Evolutionary conservation across 2,329 filamentous ascomycete species (phyloP).

Genomic region (Aureobasidium uvarum): DNA sequence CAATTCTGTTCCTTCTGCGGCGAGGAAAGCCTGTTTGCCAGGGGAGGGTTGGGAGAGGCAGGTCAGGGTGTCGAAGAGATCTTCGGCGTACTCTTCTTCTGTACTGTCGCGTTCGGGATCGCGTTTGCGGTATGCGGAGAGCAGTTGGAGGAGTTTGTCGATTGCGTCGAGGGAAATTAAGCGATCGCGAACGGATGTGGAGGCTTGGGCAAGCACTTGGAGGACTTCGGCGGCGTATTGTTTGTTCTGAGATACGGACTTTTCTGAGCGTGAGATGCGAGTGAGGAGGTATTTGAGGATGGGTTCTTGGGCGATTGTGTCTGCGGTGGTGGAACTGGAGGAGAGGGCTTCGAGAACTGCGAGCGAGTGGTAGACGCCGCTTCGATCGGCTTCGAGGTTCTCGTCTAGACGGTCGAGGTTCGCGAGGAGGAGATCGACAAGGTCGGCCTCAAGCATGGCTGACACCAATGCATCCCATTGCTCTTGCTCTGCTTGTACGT

Average conservation of each 20-base stretch:
- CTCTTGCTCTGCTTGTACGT: constrained; percentile 74
- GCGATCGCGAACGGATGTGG: constrained; percentile 61
- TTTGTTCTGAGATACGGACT: constrained; percentile 75
- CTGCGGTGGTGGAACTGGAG: constrained; percentile 65
- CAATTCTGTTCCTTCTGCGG: constrained; percentile 89
- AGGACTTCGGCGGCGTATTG: constrained; percentile 92
- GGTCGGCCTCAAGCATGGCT: constrained; percentile 61
- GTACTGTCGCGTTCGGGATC: constrained; percentile 83
- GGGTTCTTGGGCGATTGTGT: constrained; percentile 68
- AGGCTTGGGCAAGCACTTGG: constrained; percentile 81
- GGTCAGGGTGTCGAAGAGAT: constrained; percentile 82
- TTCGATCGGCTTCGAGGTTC: constrained; percentile 66
- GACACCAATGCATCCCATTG: constrained; percentile 77
- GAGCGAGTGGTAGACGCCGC: constrained; percentile 82
- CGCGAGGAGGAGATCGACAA: constrained; percentile 70
- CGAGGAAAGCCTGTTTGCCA: constrained; percentile 78
- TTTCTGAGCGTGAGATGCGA: constrained; percentile 68
- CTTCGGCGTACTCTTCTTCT: constrained; percentile 94
- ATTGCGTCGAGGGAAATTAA: constrained; percentile 65
- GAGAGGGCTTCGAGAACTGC: constrained; percentile 81
- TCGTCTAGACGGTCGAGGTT: constrained; percentile 82
- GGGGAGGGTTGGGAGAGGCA: constrained; percentile 71
- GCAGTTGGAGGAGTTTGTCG: constrained; percentile 76
- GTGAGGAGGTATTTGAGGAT: constrained; percentile 75
- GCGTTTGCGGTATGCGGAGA: constrained; percentile 78